phyloP scores from a whole-genome alignment of 257 asterid species.

The Nyctanthes arbortristis region DNA sequence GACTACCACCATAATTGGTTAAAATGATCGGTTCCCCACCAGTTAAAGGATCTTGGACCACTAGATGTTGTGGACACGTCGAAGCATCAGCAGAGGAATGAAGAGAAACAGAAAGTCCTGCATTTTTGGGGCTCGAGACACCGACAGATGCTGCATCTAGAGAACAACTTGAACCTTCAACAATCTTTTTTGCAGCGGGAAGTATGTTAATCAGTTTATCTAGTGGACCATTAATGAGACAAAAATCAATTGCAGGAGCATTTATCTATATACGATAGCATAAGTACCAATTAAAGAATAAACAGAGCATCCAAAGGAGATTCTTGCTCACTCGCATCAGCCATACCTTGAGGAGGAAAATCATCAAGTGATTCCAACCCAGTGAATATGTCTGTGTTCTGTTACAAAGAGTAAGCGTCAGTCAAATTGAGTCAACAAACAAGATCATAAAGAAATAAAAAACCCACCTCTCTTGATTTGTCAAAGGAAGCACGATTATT shows the following conservation, averaged over 20 bases:
- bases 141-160: constrained; percentile 33
- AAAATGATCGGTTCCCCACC: constrained; percentile 41
- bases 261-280: background rate
- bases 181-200: constrained; percentile 17
- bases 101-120: constrained; percentile 28
- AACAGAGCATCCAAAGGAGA: constrained; percentile 11
- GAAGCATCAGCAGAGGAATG: constrained; percentile 29
- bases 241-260: background rate
- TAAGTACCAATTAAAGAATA: constrained; percentile 11
- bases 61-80: constrained; percentile 32
- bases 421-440: constrained; percentile 9
- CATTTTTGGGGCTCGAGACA: constrained; percentile 27
- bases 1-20: constrained; percentile 29
- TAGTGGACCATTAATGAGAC: constrained; percentile 14
- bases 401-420: constrained; percentile 25
- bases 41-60: constrained; percentile 38
- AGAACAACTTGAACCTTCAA: constrained; percentile 34
- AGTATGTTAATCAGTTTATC: constrained; percentile 7
- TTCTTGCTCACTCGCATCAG: constrained; percentile 36
- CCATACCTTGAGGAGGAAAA: constrained; percentile 36
- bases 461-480: constrained; percentile 56
- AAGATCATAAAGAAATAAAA: constrained; percentile 14
- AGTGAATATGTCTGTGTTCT: constrained; percentile 50
- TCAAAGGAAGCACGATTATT: constrained; percentile 39
- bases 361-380: constrained; percentile 49